Percentiles rank a stretch among this genome's conserved stretches.
Evolutionary conservation across 2,329 filamentous ascomycete genomes (phyloP).

Genomic region (Hypoxylon sp.): DNA sequence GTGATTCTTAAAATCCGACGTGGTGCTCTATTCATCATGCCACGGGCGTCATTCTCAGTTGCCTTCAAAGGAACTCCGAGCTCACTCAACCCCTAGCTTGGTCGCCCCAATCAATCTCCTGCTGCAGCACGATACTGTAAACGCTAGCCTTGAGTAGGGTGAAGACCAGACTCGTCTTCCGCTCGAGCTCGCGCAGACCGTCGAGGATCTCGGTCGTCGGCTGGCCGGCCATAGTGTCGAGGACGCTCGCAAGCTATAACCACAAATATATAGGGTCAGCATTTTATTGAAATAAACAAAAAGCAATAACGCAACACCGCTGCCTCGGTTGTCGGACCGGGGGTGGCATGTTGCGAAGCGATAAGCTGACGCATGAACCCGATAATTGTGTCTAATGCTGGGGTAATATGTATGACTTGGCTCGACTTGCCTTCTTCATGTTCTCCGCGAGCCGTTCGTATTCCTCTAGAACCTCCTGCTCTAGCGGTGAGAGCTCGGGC

Average conservation of each 20-base stretch:
- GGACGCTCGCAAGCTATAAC: conserved; percentile 70
- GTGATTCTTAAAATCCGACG: neutral
- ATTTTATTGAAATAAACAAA: neutral
- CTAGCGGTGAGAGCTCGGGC: conserved; percentile 79
- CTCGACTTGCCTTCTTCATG: conserved; percentile 81
- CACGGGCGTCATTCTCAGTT: neutral
- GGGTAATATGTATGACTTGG: neutral
- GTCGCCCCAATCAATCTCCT: conserved; percentile 86
- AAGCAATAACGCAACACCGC: neutral
- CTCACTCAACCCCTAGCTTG: conserved; percentile 57
- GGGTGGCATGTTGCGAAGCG: neutral
- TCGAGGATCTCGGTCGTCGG: conserved; percentile 89
- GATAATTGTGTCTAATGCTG: neutral
- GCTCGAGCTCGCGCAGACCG: conserved; percentile 86
- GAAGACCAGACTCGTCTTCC: conserved; percentile 95
- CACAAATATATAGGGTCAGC: conserved; percentile 3
- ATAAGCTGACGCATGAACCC: conserved; percentile 18
- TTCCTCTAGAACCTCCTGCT: conserved; percentile 95
- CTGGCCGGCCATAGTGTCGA: conserved; percentile 75
- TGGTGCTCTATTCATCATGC: neutral
- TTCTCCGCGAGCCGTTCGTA: conserved; percentile 90
- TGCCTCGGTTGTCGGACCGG: neutral
- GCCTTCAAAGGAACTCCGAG: neutral
- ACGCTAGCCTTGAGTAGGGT: conserved; percentile 98
- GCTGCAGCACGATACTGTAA: conserved; percentile 98